Percentiles rank a stretch among this genome's conserved stretches.
These are phyloP conservation scores for Penicillium steckii DNA, from an alignment of 495 filamentous ascomycete genomes.

Conservation along the genomic window DNA sequence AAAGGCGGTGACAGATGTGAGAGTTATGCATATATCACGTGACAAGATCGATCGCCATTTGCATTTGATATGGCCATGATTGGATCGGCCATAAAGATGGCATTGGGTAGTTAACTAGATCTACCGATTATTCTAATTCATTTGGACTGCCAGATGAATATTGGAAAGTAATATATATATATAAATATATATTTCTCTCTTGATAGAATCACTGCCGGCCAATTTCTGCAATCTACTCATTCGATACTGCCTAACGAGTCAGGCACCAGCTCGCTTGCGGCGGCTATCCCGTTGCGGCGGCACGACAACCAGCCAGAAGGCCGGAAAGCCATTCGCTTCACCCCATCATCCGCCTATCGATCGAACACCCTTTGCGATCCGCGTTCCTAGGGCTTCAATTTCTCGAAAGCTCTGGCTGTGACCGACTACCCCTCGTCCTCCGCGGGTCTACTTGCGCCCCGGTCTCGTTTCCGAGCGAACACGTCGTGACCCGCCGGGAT, in stretches of 20 bases:
- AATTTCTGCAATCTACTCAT: not conserved
- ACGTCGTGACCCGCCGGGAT: conserved; percentile 27
- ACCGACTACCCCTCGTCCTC: conserved; percentile 3
- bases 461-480: conserved; percentile 16
- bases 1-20: too few species aligned
- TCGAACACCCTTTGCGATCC: conserved; percentile 11
- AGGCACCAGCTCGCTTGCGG: conserved; percentile 40
- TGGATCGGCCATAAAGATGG: too few species aligned
- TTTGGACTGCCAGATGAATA: too few species aligned
- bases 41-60: too few species aligned
- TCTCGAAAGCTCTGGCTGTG: conserved; percentile 7
- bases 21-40: too few species aligned
- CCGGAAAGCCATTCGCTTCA: conserved; percentile 39
- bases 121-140: too few species aligned
- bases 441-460: conserved; percentile 15
- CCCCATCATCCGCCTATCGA: conserved; percentile 27
- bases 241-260: conserved; percentile 16
- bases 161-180: too few species aligned
- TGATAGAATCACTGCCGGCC: not conserved
- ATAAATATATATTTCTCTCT: not conserved
- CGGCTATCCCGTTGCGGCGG: conserved; percentile 49
- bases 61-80: too few species aligned
- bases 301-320: conserved; percentile 45
- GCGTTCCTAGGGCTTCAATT: conserved; percentile 14
- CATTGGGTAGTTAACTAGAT: too few species aligned